Evolutionary conservation across 75 land plant genomes (phyloP).

Genomic region (Ceratopteris richardii): DNA sequence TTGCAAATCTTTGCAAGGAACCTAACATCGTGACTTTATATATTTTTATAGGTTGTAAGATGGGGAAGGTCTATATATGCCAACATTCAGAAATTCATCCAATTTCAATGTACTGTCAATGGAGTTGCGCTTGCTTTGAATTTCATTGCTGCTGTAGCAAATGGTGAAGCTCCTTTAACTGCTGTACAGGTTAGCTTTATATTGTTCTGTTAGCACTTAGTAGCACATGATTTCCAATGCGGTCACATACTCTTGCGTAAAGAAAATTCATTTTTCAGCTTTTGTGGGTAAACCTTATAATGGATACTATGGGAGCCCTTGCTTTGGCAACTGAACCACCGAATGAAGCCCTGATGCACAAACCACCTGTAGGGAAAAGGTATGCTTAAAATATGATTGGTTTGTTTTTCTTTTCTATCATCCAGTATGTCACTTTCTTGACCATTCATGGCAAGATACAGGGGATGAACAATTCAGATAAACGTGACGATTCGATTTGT

Average conservation of each 20-base stretch:
- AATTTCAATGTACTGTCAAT: slow-evolving; percentile 95
- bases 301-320: slow-evolving; percentile 99
- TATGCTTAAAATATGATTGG: slow-evolving; percentile 23
- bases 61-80: slow-evolving; percentile 98
- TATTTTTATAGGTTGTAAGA: slow-evolving; percentile 60
- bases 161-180: slow-evolving; percentile 82
- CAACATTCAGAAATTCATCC: slow-evolving; percentile 95
- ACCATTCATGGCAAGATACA: no score
- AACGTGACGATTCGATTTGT: no score
- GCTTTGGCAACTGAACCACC: slow-evolving; percentile 99
- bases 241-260: no score
- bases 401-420: no score
- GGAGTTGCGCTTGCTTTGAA: slow-evolving; percentile 84
- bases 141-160: slow-evolving; percentile 74
- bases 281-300: slow-evolving; percentile 96
- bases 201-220: no score
- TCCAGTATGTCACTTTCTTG: no score
- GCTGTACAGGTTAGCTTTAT: slow-evolving; percentile 66
- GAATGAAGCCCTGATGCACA: slow-evolving; percentile 75
- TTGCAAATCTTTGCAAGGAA: no score
- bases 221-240: no score
- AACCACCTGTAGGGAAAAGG: slow-evolving; percentile 75
- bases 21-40: no score
- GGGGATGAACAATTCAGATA: no score
- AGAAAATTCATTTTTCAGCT: slow-evolving; percentile 40